Evolutionary conservation across 139 green algal genomes (phyloP).

Genomic region (Micractinium sp.): DNA sequence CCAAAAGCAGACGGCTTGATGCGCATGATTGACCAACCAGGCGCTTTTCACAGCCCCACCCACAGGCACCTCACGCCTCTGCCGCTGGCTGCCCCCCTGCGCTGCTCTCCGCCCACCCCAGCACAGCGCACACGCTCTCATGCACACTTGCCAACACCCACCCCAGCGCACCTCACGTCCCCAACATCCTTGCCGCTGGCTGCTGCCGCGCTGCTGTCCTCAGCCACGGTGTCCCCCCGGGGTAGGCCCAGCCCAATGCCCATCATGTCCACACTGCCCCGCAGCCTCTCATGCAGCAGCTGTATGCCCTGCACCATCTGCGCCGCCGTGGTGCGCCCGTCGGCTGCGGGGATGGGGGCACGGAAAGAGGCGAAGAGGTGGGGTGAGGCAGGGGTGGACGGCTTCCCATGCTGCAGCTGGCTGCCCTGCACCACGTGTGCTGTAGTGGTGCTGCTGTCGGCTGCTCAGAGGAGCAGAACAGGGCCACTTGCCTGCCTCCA

Average conservation of each 20-base stretch:
- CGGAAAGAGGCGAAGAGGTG: too few relatives aligned
- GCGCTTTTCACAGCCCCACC: too few relatives aligned
- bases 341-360: background rate
- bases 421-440: background rate
- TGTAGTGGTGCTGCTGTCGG: background rate
- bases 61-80: too few relatives aligned
- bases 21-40: too few relatives aligned
- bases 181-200: constrained; percentile 53
- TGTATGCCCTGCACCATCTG: constrained; percentile 35
- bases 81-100: too few relatives aligned
- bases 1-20: too few relatives aligned
- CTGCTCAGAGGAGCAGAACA: background rate
- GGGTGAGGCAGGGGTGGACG: background rate
- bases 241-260: constrained; percentile 55
- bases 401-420: background rate
- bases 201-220: constrained; percentile 37
- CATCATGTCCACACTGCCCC: constrained; percentile 70
- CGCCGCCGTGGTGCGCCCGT: constrained; percentile 5
- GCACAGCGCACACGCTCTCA: too few relatives aligned
- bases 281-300: constrained; percentile 66
- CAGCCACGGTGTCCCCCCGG: constrained; percentile 59
- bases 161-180: constrained; percentile 68
- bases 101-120: too few relatives aligned
- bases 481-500: too few relatives aligned
- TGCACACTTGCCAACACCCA: background rate